Conservation (phyloP, 805 yeast species). For the Peterozyma toletana region DNA sequence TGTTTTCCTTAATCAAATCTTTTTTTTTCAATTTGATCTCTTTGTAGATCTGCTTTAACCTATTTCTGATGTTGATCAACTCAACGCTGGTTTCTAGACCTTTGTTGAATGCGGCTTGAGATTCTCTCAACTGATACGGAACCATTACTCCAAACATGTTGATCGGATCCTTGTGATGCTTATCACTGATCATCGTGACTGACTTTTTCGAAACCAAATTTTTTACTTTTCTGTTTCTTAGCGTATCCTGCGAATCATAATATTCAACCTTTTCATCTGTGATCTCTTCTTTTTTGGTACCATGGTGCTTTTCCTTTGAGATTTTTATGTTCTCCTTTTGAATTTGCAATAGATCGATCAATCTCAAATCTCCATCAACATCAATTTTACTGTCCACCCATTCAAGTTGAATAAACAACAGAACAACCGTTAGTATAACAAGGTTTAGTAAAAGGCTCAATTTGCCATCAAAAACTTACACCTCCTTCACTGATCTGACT, state of each 20-base stretch:
- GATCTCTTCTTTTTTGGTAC: not conserved
- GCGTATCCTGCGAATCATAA: not conserved
- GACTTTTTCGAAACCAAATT: no score
- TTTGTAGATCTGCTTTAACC: slow-evolving; percentile 1
- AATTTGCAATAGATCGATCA: not conserved
- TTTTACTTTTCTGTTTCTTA: slow-evolving; percentile 2
- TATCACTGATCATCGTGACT: not conserved
- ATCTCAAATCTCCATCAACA: not conserved
- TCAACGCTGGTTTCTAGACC: slow-evolving; percentile 12
- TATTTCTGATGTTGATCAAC: slow-evolving; percentile 1
- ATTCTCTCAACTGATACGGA: slow-evolving; percentile 24
- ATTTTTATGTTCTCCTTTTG: not conserved
- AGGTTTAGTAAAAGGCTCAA: no score
- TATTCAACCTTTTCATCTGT: not conserved
- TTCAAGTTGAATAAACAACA: no score
- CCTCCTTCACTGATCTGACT: slow-evolving; percentile 9
- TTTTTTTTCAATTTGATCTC: slow-evolving; percentile 4
- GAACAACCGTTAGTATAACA: no score
- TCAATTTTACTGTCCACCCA: not conserved
- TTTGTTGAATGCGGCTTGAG: slow-evolving; percentile 19
- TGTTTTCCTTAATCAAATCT: not conserved
- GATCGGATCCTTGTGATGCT: slow-evolving; percentile 17
- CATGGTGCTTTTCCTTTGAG: not conserved
- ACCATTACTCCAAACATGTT: slow-evolving; percentile 30
- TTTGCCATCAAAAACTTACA: slow-evolving; percentile 4